A percentile compares a stretch with the other conserved stretches of the same genome.
Evolutionary conservation across 2,329 filamentous ascomycete species (phyloP).

Genomic region (Fusarium caatingaense): DNA sequence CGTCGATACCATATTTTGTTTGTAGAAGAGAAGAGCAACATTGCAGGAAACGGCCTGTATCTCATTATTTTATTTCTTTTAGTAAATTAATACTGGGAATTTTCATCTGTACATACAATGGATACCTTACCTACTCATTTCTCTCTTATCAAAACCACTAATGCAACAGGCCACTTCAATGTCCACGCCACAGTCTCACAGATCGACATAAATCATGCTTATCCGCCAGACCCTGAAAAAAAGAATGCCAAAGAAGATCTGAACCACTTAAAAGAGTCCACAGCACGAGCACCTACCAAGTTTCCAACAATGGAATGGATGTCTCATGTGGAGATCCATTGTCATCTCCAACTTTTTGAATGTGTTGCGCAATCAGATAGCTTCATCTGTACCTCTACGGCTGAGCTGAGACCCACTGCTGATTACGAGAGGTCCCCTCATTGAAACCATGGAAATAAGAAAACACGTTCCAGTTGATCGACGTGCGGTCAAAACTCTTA

Average conservation of each 20-base stretch:
- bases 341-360: constrained; percentile 28
- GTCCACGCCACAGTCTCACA: not conserved
- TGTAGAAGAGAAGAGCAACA: constrained; percentile 16
- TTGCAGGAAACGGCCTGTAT: constrained; percentile 42
- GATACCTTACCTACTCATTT: not conserved
- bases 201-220: not conserved
- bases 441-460: constrained; percentile 6
- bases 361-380: constrained; percentile 24
- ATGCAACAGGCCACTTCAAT: not conserved
- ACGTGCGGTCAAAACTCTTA: constrained; percentile 14
- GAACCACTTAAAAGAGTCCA: constrained; percentile 35
- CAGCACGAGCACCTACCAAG: constrained; percentile 1
- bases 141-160: not conserved
- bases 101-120: not conserved
- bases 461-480: constrained; percentile 19
- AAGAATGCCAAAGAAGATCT: constrained; percentile 24
- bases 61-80: constrained; percentile 26
- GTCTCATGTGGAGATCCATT: constrained; percentile 29
- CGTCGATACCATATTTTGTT: constrained; percentile 29
- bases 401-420: constrained; percentile 23
- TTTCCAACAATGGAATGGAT: not conserved
- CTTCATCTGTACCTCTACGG: constrained; percentile 2
- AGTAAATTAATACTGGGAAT: constrained; percentile 33
- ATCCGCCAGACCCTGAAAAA: constrained; percentile 16
- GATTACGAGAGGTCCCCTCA: constrained; percentile 37